Conservation (phyloP, 495 filamentous ascomycete species). For the Xylaria bambusicola region DNA sequence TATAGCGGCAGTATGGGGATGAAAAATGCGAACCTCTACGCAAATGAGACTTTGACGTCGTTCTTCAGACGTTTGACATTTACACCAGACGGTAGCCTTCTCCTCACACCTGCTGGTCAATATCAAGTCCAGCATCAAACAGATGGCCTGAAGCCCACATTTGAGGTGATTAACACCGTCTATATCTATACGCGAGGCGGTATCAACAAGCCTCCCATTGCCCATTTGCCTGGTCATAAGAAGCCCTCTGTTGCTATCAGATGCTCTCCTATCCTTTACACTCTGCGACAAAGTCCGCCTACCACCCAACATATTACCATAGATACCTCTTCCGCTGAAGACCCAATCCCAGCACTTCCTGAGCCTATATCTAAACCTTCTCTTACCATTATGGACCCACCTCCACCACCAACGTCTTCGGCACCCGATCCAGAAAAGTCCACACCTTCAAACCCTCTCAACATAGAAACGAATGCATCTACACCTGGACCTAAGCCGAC, state of each 20-base stretch:
- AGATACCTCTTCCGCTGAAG: constrained; percentile 86
- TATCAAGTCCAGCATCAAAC: constrained; percentile 77
- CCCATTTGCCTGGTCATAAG: constrained; percentile 97
- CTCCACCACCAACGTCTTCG: constrained; percentile 60
- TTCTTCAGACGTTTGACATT: constrained; percentile 96
- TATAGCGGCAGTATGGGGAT: constrained; percentile 61
- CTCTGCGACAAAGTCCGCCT: constrained; percentile 66
- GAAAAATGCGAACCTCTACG: constrained; percentile 87
- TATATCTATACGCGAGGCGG: constrained; percentile 97
- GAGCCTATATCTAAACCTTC: constrained; percentile 71
- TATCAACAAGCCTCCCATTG: constrained; percentile 94
- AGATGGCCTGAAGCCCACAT: constrained; percentile 70
- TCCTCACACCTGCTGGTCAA: constrained; percentile 95
- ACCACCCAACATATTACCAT: constrained; percentile 87
- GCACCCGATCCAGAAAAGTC: constrained; percentile 46
- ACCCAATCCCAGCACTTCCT: constrained; percentile 77
- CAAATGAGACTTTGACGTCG: constrained; percentile 95
- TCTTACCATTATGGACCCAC: constrained; percentile 77
- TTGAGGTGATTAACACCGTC: constrained; percentile 93
- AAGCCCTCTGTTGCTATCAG: constrained; percentile 96
- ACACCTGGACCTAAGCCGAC: constrained; percentile 63
- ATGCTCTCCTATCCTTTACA: constrained; percentile 91
- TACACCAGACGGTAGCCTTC: constrained; percentile 89
- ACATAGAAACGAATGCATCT: constrained; percentile 53
- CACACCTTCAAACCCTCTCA: constrained; percentile 47